Evolutionary conservation across 768 basidiomycete species (phyloP).

Genomic region (Lyophyllum semitale): DNA sequence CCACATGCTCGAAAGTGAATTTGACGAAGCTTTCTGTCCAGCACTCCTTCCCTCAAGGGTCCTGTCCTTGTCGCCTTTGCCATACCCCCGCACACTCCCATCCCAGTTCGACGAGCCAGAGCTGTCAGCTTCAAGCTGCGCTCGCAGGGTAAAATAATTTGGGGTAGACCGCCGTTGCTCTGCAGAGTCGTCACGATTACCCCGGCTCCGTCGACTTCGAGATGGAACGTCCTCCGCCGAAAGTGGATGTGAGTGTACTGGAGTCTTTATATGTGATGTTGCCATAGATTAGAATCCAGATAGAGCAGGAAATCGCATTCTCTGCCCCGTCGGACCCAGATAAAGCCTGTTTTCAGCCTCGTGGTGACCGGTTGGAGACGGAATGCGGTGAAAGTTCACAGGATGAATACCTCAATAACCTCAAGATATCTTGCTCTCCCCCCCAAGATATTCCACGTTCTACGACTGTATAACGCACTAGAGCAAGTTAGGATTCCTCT

Average conservation of each 20-base stretch:
- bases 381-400: not conserved
- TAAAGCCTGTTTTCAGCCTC: slow-evolving; percentile 1
- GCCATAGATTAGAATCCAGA: slow-evolving; percentile 27
- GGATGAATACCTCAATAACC: not conserved
- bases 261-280: slow-evolving; percentile 47
- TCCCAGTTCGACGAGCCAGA: slow-evolving; percentile 38
- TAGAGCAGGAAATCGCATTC: slow-evolving; percentile 4
- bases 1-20: slow-evolving; percentile 42
- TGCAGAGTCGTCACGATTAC: slow-evolving; percentile 30
- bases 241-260: slow-evolving; percentile 74
- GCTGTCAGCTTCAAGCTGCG: slow-evolving; percentile 53
- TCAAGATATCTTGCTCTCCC: not conserved
- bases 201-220: slow-evolving; percentile 50
- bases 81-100: slow-evolving; percentile 59
- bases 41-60: slow-evolving; percentile 18
- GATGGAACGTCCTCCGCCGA: slow-evolving; percentile 54
- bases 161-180: slow-evolving; percentile 33
- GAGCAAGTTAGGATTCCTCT: not conserved
- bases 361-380: slow-evolving; percentile 1
- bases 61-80: slow-evolving; percentile 38
- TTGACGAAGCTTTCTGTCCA: slow-evolving; percentile 28
- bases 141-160: slow-evolving; percentile 66
- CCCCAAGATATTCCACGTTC: slow-evolving; percentile 3
- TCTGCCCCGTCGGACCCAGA: not conserved
- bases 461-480: slow-evolving; percentile 2